A percentile compares a stretch with the other conserved stretches of the same genome.
Conservation (phyloP, 345 rosid genomes). For the Linum trigynum region DNA sequence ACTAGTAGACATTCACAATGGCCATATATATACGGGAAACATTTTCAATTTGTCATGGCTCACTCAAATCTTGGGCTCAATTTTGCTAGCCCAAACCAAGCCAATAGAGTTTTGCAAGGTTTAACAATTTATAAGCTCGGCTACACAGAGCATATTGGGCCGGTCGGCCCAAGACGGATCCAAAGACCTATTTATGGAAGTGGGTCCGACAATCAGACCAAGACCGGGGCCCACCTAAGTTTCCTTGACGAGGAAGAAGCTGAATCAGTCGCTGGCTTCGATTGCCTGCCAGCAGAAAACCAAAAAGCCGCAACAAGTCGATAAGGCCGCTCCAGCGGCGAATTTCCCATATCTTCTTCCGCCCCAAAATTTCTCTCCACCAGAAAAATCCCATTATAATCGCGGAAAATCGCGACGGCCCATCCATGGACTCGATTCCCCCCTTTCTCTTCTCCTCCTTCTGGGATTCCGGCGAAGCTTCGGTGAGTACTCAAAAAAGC, state of each 20-base stretch:
- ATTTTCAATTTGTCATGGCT: too few relatives aligned
- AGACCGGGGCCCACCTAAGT: neutral
- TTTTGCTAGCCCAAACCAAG: too few relatives aligned
- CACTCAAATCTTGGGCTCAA: too few relatives aligned
- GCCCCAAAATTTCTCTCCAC: neutral
- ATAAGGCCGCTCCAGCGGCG: neutral
- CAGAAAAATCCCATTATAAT: neutral
- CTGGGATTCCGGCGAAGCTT: neutral
- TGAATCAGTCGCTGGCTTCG: neutral
- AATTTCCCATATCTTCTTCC: neutral
- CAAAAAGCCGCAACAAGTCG: neutral
- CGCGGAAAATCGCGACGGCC: neutral
- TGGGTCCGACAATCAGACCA: neutral
- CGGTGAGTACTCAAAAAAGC: neutral
- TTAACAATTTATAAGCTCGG: too few relatives aligned
- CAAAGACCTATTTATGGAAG: too few relatives aligned
- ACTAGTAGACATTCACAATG: too few relatives aligned
- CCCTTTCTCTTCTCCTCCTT: neutral
- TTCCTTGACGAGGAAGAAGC: neutral
- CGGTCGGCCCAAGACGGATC: too few relatives aligned
- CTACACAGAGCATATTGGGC: too few relatives aligned
- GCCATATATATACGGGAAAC: too few relatives aligned
- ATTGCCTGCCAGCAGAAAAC: neutral
- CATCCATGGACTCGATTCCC: neutral
- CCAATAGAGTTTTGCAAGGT: too few relatives aligned